A percentile compares a stretch with the other conserved stretches of the same genome.
phyloP scores from a whole-genome alignment of 805 yeast genomes.

The Barnettozyma vustinii region DNA sequence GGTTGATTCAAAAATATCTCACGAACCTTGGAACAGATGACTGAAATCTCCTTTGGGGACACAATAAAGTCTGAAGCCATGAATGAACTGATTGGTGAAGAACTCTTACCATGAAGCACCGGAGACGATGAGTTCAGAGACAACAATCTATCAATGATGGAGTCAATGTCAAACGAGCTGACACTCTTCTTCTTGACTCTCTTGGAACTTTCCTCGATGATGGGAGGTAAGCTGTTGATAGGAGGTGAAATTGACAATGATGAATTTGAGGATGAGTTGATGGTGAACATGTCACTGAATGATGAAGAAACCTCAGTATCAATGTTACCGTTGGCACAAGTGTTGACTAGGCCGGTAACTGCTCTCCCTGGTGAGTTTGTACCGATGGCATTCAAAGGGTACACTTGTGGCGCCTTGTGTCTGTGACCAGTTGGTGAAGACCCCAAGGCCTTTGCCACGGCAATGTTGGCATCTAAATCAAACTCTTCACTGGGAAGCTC shows the following conservation, averaged over 20 bases:
- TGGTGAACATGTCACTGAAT: constrained; percentile 25
- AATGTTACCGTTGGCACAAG: constrained; percentile 7
- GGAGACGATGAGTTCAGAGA: constrained; percentile 22
- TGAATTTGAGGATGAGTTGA: constrained; percentile 17
- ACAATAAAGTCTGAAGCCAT: constrained; percentile 17
- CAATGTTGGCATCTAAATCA: constrained; percentile 30
- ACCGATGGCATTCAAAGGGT: background rate
- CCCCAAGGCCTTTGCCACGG: constrained; percentile 30
- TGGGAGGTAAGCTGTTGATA: constrained; percentile 18
- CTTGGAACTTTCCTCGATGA: constrained; percentile 17
- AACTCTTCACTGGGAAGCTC: constrained; percentile 12
- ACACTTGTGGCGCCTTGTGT: background rate
- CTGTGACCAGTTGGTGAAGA: constrained; percentile 1
- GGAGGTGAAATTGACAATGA: constrained; percentile 24
- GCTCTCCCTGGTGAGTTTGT: constrained; percentile 1
- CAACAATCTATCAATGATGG: constrained; percentile 55
- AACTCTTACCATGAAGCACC: constrained; percentile 10
- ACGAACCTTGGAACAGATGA: constrained; percentile 79
- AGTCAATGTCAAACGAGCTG: constrained; percentile 46
- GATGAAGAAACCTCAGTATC: constrained; percentile 23
- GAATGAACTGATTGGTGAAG: constrained; percentile 12
- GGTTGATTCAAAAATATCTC: constrained; percentile 90
- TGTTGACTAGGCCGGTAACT: constrained; percentile 3
- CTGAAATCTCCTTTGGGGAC: constrained; percentile 56
- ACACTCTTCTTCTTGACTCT: constrained; percentile 1